These are phyloP conservation scores for Buddleja alternifolia DNA, from an alignment of 257 asterid species.

Conservation along the genomic window DNA sequence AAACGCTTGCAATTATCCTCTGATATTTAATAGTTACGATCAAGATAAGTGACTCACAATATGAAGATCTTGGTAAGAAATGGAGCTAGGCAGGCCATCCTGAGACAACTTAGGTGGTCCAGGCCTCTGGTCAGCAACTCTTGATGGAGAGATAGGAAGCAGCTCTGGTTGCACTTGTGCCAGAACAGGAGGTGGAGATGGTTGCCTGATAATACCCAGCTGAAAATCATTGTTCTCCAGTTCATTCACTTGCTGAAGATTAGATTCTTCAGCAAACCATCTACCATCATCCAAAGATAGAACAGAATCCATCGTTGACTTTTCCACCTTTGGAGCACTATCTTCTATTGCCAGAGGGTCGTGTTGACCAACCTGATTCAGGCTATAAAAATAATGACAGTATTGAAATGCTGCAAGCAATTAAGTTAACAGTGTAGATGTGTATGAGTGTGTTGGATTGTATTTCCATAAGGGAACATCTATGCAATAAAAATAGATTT, in stretches of 20 bases:
- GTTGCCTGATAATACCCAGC: slow-evolving; percentile 70
- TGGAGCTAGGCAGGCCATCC: slow-evolving; percentile 59
- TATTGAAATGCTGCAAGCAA: slow-evolving; percentile 37
- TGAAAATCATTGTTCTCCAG: slow-evolving; percentile 52
- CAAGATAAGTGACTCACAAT: slow-evolving; percentile 65
- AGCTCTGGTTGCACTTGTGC: slow-evolving; percentile 72
- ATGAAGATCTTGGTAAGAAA: slow-evolving; percentile 84
- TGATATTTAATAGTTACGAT: slow-evolving; percentile 12
- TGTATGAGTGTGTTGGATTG: neutral
- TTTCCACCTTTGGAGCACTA: slow-evolving; percentile 43
- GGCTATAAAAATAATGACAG: slow-evolving; percentile 57
- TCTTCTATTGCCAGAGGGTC: slow-evolving; percentile 38
- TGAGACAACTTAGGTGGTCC: slow-evolving; percentile 72
- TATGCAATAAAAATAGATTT: neutral
- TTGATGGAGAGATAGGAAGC: slow-evolving; percentile 75
- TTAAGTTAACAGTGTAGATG: slow-evolving; percentile 11
- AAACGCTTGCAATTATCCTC: slow-evolving; percentile 5
- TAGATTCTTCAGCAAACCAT: slow-evolving; percentile 69
- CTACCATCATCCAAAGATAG: slow-evolving; percentile 88
- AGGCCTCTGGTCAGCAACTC: slow-evolving; percentile 96
- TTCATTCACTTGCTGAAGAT: slow-evolving; percentile 44
- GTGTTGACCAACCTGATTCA: slow-evolving; percentile 60
- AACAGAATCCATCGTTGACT: slow-evolving; percentile 73
- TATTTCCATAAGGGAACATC: slow-evolving; percentile 1
- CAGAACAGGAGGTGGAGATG: slow-evolving; percentile 93